Evolutionary conservation across 768 basidiomycete genomes (phyloP), one percentile per base, ranked within the genome.

Genomic region (Xerocomus potaroensis): DNA sequence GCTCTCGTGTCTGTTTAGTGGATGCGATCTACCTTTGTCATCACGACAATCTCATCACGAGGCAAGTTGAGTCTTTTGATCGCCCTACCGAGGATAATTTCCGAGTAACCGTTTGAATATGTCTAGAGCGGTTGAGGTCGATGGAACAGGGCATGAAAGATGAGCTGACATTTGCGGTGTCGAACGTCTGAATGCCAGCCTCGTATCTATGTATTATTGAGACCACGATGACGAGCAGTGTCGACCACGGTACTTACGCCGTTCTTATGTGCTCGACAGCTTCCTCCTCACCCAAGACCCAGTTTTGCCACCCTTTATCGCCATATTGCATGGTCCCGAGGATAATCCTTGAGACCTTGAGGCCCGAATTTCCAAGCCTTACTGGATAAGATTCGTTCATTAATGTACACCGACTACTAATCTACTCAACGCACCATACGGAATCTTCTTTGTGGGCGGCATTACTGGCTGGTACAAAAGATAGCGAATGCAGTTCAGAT

Each of bases 1-100:
- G 18, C 14, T 8, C 12, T 29, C 32, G 24, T 26, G 30, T 35
- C 32, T 34, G 22, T 39, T 14, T 19, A 19, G 22, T 10, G 24
- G 8, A 37, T 10, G 34, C 4, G 23, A 33, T 46, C 18, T 32
- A 79, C 79, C 69, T 91, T 90, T 45, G 88, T 87, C 72, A 90
- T 75, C 14, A 91, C 76, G 15, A 91, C 87, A 36, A 89, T 79
- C 53, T 83, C 78, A 12, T 84, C 82, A 2, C 87, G 77, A n/a
- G 85, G 84, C 11, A 87, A 70, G 18, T 80, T 61, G 51, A 78
- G 72, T 50, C 79, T 58, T 56, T 83, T 84, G 67, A 91, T 80
- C 3, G 80, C 84, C 54, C 84, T 82, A 10, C 87, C 87, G 16
- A 87, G 69, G 42, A 87, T 73, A 36, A 76, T 57, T 59, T 90